Base-by-base conservation (phyloP, 352 stramenopile species). In the Phytophthora ramorum region DNA sequence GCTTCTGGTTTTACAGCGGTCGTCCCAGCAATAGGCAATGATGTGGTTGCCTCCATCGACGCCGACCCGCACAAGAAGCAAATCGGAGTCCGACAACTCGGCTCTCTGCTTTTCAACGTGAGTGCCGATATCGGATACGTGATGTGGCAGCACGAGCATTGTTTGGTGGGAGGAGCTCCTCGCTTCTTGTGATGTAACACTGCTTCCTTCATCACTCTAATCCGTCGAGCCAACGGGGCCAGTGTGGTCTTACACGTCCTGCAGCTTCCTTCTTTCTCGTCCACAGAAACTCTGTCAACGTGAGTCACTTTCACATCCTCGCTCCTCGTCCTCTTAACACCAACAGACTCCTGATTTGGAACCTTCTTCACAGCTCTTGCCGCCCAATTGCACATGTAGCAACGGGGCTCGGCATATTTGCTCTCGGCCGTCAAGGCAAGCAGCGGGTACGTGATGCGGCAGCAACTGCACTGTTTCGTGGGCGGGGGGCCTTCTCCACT, bases 351-450 rank as follows among this genome's bases (percentile, higher is more conserved):
- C 24, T 22, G 19, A 28, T 0, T 8, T n/a, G 3, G 14, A 32
- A 7, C 20, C 8, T 58, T 58, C 37, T 46, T 41, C 16, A 26
- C 41, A 13, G 34, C 20, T 51, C 12, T 61, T n/a, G 13, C 28
- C 8, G 53, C 24, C 52, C 61, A 69, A 37, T 63, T 64, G 37
- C 62, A 70, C 62, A 60, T 64, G 38, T 65, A 65, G 48, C 62
- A 70, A 43, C 54, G 54, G 4, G 62, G 54, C 32, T 60, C 7
- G 8, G 13, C 14, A 44, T 34, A 58, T 50, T 32, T 64, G 47
- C 55, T 70, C 34, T 65, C 47, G 30, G 65, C 40, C 13, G 54
- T 70, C 13, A 70, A 17, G 30, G 55, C 47, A 13, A 49, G 38
- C 4, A 70, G 19, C 4, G 54, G 62, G n/a, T 70, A 70, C 0